Base-by-base conservation (phyloP, 2,329 filamentous ascomycete genomes). In the Xylariaceae sp. region DNA sequence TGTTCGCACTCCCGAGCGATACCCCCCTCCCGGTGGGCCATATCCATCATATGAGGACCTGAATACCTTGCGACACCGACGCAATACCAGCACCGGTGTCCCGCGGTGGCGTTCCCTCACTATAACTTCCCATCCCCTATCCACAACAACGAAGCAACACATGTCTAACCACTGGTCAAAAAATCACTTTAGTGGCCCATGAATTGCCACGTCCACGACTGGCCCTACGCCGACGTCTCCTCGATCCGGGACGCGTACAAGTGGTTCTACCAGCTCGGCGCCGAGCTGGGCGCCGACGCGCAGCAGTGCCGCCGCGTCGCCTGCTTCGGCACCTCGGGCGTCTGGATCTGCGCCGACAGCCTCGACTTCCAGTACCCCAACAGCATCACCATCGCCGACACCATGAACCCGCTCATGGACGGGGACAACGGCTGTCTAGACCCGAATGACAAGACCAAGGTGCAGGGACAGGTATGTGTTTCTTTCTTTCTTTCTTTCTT, bases 131-230 rank as follows among this genome's bases (percentile, higher is more conserved):
- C n/a, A n/a, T n/a, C n/a, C n/a, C n/a, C n/a, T n/a, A n/a, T n/a
- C n/a, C n/a, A n/a, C n/a, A n/a, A n/a, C n/a, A n/a, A n/a, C n/a
- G n/a, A n/a, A n/a, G n/a, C n/a, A 41, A 16, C 16, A 19, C 3
- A n/a, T 9, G 6, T 7, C 2, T 9, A 37, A 26, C n/a, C n/a
- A 2, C 11, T 3, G 12, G 9, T 12, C 6, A 24, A n/a, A n/a
- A n/a, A n/a, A n/a, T n/a, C n/a, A n/a, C n/a, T n/a, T 24, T 24
- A 47, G 45, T 45, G 42, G 12, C 42, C 45, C 4, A 45, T 47
- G 17, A 45, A 47, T 34, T 47, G 45, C 29, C 34, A 47, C 15
- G 18, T 45, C 8, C 36, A 47, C 23, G 16, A 38, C 42, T 47
- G 42, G 42, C 39, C 42, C 19, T 43, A 38, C 12, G 45, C 45